phyloP scores from a whole-genome alignment of 1,139 yeast species.

The Pichia norvegensis region DNA sequence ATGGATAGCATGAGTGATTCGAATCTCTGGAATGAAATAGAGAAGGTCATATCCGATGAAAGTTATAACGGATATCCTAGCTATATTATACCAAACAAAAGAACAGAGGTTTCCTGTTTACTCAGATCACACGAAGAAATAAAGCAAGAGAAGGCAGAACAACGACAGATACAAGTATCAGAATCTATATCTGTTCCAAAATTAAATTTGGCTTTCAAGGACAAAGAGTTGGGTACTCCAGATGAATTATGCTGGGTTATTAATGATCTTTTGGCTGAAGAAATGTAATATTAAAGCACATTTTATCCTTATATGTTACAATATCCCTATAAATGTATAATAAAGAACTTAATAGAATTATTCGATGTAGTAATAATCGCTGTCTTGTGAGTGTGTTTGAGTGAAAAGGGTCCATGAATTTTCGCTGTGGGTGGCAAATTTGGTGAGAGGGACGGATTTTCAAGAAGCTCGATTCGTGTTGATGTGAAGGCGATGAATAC shows the following conservation, averaged over 20 bases:
- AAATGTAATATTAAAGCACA: background rate
- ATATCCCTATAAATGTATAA: background rate
- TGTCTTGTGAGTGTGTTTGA: background rate
- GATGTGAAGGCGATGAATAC: background rate
- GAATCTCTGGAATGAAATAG: slow-evolving; percentile 5
- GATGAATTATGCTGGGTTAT: slow-evolving; percentile 68
- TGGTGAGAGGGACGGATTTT: background rate
- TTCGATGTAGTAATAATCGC: too few species aligned
- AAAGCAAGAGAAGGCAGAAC: background rate
- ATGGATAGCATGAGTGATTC: background rate
- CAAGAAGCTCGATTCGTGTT: background rate
- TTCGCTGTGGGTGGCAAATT: background rate
- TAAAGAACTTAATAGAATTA: background rate
- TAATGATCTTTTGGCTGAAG: slow-evolving; percentile 39
- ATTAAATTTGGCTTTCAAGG: slow-evolving; percentile 21
- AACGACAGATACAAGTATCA: background rate
- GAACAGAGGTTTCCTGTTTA: slow-evolving; percentile 15
- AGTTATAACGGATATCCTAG: slow-evolving; percentile 2
- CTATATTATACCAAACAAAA: slow-evolving; percentile 11
- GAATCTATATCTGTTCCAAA: slow-evolving; percentile 4
- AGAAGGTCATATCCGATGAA: slow-evolving; percentile 3
- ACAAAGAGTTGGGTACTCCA: slow-evolving; percentile 41
- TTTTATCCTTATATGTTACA: background rate
- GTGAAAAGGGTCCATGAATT: background rate
- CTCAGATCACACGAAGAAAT: slow-evolving; percentile 12